Evolutionary conservation across 768 basidiomycete species (phyloP).

Genomic region (Phlebiopsis flavidoalba): DNA sequence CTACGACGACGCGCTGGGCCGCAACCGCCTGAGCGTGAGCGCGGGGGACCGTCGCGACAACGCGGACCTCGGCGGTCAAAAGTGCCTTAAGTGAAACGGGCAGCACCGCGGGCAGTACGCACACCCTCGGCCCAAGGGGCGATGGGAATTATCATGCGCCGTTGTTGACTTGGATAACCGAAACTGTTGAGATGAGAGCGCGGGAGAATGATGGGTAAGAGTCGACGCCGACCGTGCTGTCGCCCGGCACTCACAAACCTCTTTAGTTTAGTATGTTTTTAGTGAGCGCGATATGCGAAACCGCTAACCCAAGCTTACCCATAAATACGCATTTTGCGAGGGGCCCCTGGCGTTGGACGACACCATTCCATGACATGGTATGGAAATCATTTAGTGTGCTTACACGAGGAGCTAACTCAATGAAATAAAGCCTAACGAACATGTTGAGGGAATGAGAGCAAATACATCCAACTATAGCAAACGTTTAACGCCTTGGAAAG

Average conservation of each 20-base stretch:
- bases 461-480: slow-evolving; percentile 26
- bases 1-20: slow-evolving; percentile 13
- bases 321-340: slow-evolving; percentile 28
- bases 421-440: too few species aligned
- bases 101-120: slow-evolving; percentile 21
- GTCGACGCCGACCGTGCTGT: slow-evolving; percentile 24
- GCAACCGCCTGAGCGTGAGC: slow-evolving; percentile 11
- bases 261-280: too few species aligned
- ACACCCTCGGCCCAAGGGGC: slow-evolving; percentile 11
- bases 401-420: slow-evolving; percentile 21
- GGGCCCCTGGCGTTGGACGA: slow-evolving; percentile 26
- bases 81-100: slow-evolving; percentile 25
- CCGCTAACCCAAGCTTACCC: too few species aligned
- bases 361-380: slow-evolving; percentile 31
- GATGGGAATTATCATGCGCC: slow-evolving; percentile 23
- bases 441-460: not conserved
- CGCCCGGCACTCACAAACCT: too few species aligned
- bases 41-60: slow-evolving; percentile 20
- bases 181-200: slow-evolving; percentile 18
- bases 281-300: too few species aligned
- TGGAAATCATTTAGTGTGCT: slow-evolving; percentile 23
- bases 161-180: slow-evolving; percentile 21
- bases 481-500: slow-evolving; percentile 27
- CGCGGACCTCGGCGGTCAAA: slow-evolving; percentile 21
- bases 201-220: slow-evolving; percentile 25